Evolutionary conservation across 2,329 filamentous ascomycete genomes (phyloP), one percentile per base, ranked within the genome.

Genomic region (Fusarium sp.): DNA sequence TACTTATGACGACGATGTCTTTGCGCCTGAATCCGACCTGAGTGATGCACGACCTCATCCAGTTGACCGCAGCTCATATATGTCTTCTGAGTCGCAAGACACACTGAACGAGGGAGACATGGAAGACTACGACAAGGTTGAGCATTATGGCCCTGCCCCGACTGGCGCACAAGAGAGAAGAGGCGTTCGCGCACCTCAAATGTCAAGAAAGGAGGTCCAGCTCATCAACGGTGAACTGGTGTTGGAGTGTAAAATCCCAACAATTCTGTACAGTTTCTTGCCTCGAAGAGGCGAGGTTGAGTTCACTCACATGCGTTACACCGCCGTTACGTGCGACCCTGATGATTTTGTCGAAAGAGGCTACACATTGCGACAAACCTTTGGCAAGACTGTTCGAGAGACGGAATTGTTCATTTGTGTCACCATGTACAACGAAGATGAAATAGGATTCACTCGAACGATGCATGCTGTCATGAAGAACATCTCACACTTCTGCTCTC

Each of bases 391-490:
- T 2, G 86, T 91, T 33, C 91, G 96, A 71, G 95, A 98, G 82
- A 98, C 96, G 0, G 96, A 99, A 83, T 86, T 99, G 12, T 96
- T 98, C 81, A 97, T 99, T 78, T 97, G 95, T 81, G 87, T 99
- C 70, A 99, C 96, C 77, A 98, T 98, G 96, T 98, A 98, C 86
- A 99, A 99, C 83, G 96, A 99, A 83, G 94, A 98, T 83, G 96
- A 98, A 80, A 94, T 97, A 77, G 91, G 95, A 80, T 99, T 99
- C 78, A 98, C 96, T 11, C 91, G 96, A 52, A 99, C 96, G 2
- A 98, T 99, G 96, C 94, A 98, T 81, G 96, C 96, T 62, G 94
- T 99, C 64, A 97, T 99, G 94, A 95, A 97, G 82, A 99, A 99
- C 81, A 96, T 99, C 78, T 91, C 94, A 19, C 96, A 98, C 81